Evolutionary conservation across 352 stramenopile genomes (phyloP), one percentile per base, ranked within the genome.

Genomic region (Phytopythium delawarense): DNA sequence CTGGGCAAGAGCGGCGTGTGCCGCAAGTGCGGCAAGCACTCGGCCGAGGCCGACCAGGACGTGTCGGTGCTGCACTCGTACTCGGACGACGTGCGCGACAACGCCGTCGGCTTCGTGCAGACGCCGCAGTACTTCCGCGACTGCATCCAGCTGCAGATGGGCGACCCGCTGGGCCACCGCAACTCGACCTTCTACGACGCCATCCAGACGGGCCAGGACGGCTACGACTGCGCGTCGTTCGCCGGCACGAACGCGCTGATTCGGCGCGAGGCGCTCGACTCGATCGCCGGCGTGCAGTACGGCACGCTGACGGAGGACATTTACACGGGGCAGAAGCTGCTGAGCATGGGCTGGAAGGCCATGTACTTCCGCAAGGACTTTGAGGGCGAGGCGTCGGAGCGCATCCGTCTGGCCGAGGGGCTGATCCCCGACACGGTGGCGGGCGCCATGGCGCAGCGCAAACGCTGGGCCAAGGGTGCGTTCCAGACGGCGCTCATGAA

Each of bases 321-420:
- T 34, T 92, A 91, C 77, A 94, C 83, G 57, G 85, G 83, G 7
- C 74, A 92, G 69, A 76, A 78, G 51, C 67, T 94, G 53, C 81
- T 86, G 35, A 76, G 73, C 30, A 92, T 90, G 85, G 85, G 85
- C 30, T 94, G 85, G 85, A 94, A 94, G 70, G 83, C 70, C 37
- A 64, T 92, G 52, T 94, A 92, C 71, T 94, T 91, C 78, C 83
- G 85, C 50, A 94, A 94, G 72, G 86, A 94, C 69, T 92, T 94
- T 34, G 86, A 94, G 74, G 86, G 86, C 15, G 84, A 94, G 66
- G 70, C 69, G 32, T 42, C 64, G 13, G 86, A 94, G 68, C 86
- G 86, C 63, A 81, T 94, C 50, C 86, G 86, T 56, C 62, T 94
- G 48, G 81, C 77, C 21, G 86, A 94, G 76, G 86, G 86, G 52